These are phyloP conservation scores for Gnomoniopsis sp. DNA, from an alignment of 2,329 filamentous ascomycete genomes.

Conservation along the genomic window DNA sequence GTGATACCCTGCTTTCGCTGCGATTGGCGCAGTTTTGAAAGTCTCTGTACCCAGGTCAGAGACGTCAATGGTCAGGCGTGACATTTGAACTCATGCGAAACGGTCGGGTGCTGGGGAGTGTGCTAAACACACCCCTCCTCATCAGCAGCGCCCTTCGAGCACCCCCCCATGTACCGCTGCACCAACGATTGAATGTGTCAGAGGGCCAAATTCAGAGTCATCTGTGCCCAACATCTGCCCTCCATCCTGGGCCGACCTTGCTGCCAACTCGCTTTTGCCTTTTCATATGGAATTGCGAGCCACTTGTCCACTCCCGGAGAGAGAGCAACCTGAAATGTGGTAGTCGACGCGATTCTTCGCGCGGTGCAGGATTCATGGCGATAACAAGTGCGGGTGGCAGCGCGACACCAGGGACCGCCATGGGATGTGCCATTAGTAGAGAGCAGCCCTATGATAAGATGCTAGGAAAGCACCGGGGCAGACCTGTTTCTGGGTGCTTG, in stretches of 20 bases:
- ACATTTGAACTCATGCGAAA: no score
- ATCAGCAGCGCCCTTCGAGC: neutral
- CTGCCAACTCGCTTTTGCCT: neutral
- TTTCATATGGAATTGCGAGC: neutral
- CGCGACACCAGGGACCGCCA: neutral
- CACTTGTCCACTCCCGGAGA: neutral
- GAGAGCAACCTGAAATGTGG: neutral
- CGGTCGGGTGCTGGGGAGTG: no score
- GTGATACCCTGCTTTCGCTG: no score
- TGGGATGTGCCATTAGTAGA: neutral
- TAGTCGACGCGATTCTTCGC: neutral
- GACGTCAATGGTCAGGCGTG: no score
- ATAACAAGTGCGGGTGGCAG: neutral
- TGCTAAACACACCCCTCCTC: conserved; percentile 9
- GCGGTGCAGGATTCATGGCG: neutral
- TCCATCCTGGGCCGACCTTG: neutral
- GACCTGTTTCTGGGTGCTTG: neutral
- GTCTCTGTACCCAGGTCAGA: no score
- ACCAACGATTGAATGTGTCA: conserved; percentile 11
- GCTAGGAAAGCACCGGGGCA: conserved; percentile 2
- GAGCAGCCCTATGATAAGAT: conserved; percentile 1
- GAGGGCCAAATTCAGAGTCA: conserved; percentile 7
- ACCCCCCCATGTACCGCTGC: neutral
- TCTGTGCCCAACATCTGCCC: conserved; percentile 5
- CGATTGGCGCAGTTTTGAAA: no score